phyloP scores from a whole-genome alignment of 202 grass and related monocot genomes.

The Bolboschoenoplectus hybrid region DNA sequence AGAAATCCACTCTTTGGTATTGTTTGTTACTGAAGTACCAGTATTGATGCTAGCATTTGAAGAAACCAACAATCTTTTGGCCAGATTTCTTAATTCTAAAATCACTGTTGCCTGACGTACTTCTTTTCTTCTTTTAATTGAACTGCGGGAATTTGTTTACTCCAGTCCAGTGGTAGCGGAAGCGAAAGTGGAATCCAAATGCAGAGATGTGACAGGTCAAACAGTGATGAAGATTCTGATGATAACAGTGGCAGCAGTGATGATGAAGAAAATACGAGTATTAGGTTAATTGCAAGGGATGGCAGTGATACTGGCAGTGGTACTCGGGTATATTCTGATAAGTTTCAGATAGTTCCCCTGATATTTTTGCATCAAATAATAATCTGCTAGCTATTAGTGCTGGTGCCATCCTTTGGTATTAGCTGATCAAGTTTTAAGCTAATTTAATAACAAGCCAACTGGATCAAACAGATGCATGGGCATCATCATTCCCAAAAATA shows the following conservation, averaged over 20 bases:
- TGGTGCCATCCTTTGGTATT: not conserved
- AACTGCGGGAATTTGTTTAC: slow-evolving; percentile 34
- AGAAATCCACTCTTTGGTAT: not conserved
- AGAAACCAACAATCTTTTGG: not conserved
- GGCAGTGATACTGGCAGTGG: slow-evolving; percentile 83
- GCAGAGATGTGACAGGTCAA: slow-evolving; percentile 60
- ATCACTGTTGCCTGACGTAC: slow-evolving; percentile 5
- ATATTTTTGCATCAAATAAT: slow-evolving; percentile 20
- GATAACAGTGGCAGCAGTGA: slow-evolving; percentile 56
- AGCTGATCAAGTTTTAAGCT: not conserved
- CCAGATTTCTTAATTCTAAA: slow-evolving; percentile 18
- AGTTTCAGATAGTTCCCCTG: slow-evolving; percentile 33
- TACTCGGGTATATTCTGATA: slow-evolving; percentile 59
- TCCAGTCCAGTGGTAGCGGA: slow-evolving; percentile 84
- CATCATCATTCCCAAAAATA: not conserved
- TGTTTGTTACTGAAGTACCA: slow-evolving; percentile 3
- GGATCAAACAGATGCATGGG: not conserved
- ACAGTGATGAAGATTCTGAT: slow-evolving; percentile 53
- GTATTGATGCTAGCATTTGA: not conserved
- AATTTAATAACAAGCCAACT: not conserved
- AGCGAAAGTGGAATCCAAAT: slow-evolving; percentile 93
- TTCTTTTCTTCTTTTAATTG: slow-evolving; percentile 33
- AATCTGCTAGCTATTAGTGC: not conserved
- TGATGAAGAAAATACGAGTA: slow-evolving; percentile 50
- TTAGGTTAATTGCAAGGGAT: slow-evolving; percentile 69